These are phyloP conservation scores for Zygosaccharomyces bailii DNA, from an alignment of 805 yeast species.

Conservation along the genomic window DNA sequence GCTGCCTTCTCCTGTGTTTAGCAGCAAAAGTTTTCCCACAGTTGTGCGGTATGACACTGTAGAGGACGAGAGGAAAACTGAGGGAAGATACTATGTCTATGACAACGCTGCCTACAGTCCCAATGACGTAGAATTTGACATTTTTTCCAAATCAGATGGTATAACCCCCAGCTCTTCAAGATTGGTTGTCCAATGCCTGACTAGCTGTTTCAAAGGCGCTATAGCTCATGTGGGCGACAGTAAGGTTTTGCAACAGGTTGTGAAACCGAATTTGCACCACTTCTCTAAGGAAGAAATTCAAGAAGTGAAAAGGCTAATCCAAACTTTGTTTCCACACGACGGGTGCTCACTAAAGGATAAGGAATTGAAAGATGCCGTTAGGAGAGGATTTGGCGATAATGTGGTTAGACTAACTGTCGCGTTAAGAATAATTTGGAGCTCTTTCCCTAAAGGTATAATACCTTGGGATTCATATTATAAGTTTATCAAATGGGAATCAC, in stretches of 20 bases:
- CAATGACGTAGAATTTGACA: slow-evolving; percentile 17
- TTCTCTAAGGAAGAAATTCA: slow-evolving; percentile 33
- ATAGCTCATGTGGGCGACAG: slow-evolving; percentile 20
- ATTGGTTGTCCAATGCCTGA: slow-evolving; percentile 36
- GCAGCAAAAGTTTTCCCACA: slow-evolving; percentile 4
- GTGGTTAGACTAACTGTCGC: slow-evolving; percentile 31
- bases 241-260: slow-evolving; percentile 32
- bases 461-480: slow-evolving; percentile 37
- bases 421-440: slow-evolving; percentile 36
- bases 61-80: slow-evolving; percentile 1
- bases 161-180: slow-evolving; percentile 36
- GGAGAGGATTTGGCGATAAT: slow-evolving; percentile 17
- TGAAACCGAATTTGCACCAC: slow-evolving; percentile 37
- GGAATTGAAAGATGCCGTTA: slow-evolving; percentile 27
- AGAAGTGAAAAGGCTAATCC: slow-evolving; percentile 29
- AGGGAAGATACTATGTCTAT: slow-evolving; percentile 34
- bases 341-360: slow-evolving; percentile 38
- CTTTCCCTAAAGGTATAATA: slow-evolving; percentile 36
- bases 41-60: background rate
- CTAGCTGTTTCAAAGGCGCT: slow-evolving; percentile 31
- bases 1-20: slow-evolving; percentile 2
- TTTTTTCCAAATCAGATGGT: slow-evolving; percentile 21
- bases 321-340: slow-evolving; percentile 36
- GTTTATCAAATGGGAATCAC: slow-evolving; percentile 29
- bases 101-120: slow-evolving; percentile 30